These are phyloP conservation scores for Claviceps pazoutovae DNA, from an alignment of 2,329 filamentous ascomycete genomes.

Conservation along the genomic window DNA sequence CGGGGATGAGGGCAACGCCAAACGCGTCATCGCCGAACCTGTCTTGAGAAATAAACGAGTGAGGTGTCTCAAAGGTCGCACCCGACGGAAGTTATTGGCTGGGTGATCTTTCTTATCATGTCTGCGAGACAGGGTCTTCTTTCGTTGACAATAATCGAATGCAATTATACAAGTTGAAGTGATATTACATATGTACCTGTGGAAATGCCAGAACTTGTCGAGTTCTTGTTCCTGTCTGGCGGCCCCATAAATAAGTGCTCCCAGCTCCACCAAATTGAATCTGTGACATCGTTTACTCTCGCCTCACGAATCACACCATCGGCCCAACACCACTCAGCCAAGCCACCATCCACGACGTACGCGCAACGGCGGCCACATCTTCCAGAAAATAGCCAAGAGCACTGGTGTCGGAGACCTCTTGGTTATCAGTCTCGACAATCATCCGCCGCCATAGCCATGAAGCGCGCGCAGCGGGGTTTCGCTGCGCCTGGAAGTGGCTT, in stretches of 20 bases:
- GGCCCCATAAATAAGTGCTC: not conserved
- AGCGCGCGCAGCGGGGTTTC: conserved; percentile 6
- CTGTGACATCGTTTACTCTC: not conserved
- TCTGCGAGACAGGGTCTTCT: too few species aligned
- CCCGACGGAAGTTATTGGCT: too few species aligned
- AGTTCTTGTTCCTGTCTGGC: not conserved
- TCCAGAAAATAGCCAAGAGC: not conserved
- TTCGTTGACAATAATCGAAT: too few species aligned
- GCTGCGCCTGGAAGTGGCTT: conserved; percentile 6
- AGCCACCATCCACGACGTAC: not conserved
- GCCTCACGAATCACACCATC: not conserved
- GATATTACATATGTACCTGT: too few species aligned
- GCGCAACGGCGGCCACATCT: not conserved
- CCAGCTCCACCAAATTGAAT: not conserved
- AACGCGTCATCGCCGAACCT: too few species aligned
- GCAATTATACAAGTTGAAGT: too few species aligned
- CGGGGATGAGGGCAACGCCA: too few species aligned
- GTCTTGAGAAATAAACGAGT: too few species aligned
- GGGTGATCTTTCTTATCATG: too few species aligned
- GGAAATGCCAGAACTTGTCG: too few species aligned
- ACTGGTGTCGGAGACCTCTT: not conserved
- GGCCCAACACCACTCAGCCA: not conserved
- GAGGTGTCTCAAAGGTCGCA: too few species aligned
- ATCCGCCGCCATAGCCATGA: conserved; percentile 1
- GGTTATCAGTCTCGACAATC: not conserved